Evolutionary conservation across 768 basidiomycete genomes (phyloP), one percentile per base, ranked within the genome.

Genomic region (Hygrophoropsis aurantiaca): DNA sequence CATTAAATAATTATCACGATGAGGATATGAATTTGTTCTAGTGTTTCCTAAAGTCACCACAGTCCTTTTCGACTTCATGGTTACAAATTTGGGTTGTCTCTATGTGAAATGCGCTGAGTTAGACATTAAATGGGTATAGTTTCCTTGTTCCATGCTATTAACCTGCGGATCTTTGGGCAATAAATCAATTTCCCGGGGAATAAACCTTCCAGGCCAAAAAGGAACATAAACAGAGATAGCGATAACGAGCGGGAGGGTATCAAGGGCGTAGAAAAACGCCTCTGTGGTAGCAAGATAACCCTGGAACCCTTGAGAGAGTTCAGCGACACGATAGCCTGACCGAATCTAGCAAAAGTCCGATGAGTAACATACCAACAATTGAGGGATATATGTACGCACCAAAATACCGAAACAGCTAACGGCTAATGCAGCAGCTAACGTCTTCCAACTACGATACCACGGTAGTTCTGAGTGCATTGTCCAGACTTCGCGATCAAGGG

Each of bases 131-230:
- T 47, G 13, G 37, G 46, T 15, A 36, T 71, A 62, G 57, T 74
- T 75, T n/a, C 73, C 70, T 46, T 78, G 19, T 33, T 34, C 50
- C 53, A 40, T 25, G 41, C 52, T 46, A 32, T 10, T 26, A 42
- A 16, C 19, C 20, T 42, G 24, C 24, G 40, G 11, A 10, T 18
- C 27, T 30, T 30, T 30, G 7, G 13, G 27, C 7, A 30, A 30
- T 13, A 30, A 13, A 13, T 13, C 27, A 13, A 13, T 7, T 6
- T 30, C 27, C 27, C 27, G 48, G 0, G 54, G 54, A 19, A 82
- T 80, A 56, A 79, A 78, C 51, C 75, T 61, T 5, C 82, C 81
- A 3, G 84, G 87, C 84, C 85, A 90, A 60, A 84, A 81, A 11
- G 69, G 56, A 15, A 77, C 66, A 54, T 84, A 86, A 11, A 79